Percentiles rank a stretch among this genome's conserved stretches.
Conservation (phyloP, 1,139 yeast species). For the Nadsonia commutata region DNA sequence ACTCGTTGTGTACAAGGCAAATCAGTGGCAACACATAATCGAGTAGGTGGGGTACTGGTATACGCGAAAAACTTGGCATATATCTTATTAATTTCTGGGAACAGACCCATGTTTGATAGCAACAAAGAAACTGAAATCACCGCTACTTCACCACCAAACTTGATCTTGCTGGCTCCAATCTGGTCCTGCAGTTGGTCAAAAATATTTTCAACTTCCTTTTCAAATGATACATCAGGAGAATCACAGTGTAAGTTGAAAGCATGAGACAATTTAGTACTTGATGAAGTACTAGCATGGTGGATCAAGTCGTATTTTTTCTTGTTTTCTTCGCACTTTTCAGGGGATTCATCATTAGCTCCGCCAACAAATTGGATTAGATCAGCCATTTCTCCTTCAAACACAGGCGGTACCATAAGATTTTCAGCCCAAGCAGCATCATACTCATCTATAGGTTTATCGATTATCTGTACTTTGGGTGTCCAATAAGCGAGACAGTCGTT, state of each 20-base stretch:
- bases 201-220: conserved; percentile 9
- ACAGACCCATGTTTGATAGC: conserved; percentile 36
- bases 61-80: conserved; percentile 40
- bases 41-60: conserved; percentile 65
- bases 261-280: background rate
- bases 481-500: conserved; percentile 57
- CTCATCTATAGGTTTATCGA: conserved; percentile 21
- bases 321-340: background rate
- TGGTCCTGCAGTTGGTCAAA: conserved; percentile 6
- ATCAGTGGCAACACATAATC: conserved; percentile 63
- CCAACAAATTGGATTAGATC: conserved; percentile 17
- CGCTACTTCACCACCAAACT: background rate
- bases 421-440: conserved; percentile 12
- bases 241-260: background rate
- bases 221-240: conserved; percentile 4
- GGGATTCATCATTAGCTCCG: background rate
- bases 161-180: background rate
- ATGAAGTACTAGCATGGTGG: background rate
- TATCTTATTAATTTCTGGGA: conserved; percentile 42
- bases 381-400: conserved; percentile 37
- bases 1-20: conserved; percentile 28
- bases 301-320: background rate
- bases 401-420: conserved; percentile 27
- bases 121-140: background rate
- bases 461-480: conserved; percentile 26